Conservation (phyloP, 2,329 filamentous ascomycete genomes). For the Hirsutella thompsonii region DNA sequence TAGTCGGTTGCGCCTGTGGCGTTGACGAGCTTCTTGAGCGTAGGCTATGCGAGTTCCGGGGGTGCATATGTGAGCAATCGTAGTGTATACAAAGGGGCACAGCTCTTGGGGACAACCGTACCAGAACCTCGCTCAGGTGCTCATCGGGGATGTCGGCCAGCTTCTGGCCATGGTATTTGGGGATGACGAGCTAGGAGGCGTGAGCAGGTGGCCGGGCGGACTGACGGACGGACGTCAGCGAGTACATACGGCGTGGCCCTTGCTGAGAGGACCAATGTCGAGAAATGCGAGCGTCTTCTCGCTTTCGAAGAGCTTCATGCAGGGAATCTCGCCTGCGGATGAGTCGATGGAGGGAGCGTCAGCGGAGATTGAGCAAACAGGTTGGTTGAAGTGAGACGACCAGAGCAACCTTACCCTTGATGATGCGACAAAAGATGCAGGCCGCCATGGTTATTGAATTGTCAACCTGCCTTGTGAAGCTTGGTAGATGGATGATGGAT, state of each 20-base stretch:
- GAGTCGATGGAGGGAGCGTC: neutral
- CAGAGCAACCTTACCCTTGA: constrained; percentile 56
- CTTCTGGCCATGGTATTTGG: constrained; percentile 88
- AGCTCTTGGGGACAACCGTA: constrained; percentile 17
- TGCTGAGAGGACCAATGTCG: constrained; percentile 82
- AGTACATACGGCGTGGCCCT: constrained; percentile 69
- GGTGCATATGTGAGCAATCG: neutral
- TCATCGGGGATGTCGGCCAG: constrained; percentile 89
- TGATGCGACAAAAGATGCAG: constrained; percentile 97
- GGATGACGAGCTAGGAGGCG: constrained; percentile 98
- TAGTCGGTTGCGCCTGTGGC: constrained; percentile 70
- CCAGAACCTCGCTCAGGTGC: constrained; percentile 67
- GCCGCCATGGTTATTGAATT: constrained; percentile 16
- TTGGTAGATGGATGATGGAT: no score
- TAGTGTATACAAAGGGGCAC: no score
- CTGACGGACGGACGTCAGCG: neutral
- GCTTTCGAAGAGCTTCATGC: constrained; percentile 90
- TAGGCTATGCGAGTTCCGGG: constrained; percentile 13
- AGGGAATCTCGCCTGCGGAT: constrained; percentile 75
- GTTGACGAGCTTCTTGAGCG: constrained; percentile 69
- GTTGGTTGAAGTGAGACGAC: neutral
- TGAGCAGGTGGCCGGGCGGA: neutral
- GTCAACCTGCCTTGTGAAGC: no score
- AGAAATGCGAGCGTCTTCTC: constrained; percentile 92
- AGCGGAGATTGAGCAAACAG: neutral